Percentiles rank a stretch among this genome's conserved stretches.
Conservation (phyloP, 345 rosid genomes). For the Lepidium africanum region DNA sequence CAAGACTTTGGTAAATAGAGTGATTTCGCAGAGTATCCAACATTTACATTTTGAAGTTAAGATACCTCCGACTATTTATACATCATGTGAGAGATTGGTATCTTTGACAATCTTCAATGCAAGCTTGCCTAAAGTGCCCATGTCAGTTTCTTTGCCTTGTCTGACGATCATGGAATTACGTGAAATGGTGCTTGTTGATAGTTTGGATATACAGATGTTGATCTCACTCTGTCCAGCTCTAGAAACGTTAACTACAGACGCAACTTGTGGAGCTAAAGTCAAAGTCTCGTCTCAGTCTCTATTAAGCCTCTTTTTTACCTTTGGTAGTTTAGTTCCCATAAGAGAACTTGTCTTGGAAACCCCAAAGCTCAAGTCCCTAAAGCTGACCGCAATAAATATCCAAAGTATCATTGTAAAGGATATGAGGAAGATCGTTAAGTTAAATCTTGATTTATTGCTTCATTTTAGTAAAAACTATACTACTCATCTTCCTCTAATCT, state of each 20-base stretch:
- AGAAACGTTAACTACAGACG: too few species aligned
- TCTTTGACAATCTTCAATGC: neutral
- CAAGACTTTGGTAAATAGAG: neutral
- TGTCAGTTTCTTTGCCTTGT: neutral
- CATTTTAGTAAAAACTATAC: neutral
- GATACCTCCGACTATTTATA: slow-evolving; percentile 13
- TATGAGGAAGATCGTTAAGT: neutral
- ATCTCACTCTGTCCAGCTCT: too few species aligned
- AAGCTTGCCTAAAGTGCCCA: neutral
- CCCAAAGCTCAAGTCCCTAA: too few species aligned
- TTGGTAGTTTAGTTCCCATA: too few species aligned
- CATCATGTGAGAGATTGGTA: slow-evolving; percentile 18
- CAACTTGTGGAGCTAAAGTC: too few species aligned
- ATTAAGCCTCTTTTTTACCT: too few species aligned
- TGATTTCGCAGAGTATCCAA: neutral
- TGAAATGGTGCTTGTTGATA: too few species aligned
- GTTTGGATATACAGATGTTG: too few species aligned
- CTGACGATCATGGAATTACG: too few species aligned
- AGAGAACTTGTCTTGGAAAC: too few species aligned
- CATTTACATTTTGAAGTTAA: neutral
- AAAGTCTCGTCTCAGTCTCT: too few species aligned
- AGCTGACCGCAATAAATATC: too few species aligned
- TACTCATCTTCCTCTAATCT: neutral
- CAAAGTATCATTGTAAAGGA: neutral
- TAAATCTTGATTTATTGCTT: neutral